A percentile compares a stretch with the other conserved stretches of the same genome.
These are phyloP conservation scores for Trichoderma citrinoviride DNA, from an alignment of 2,329 filamentous ascomycete species.

Conservation along the genomic window DNA sequence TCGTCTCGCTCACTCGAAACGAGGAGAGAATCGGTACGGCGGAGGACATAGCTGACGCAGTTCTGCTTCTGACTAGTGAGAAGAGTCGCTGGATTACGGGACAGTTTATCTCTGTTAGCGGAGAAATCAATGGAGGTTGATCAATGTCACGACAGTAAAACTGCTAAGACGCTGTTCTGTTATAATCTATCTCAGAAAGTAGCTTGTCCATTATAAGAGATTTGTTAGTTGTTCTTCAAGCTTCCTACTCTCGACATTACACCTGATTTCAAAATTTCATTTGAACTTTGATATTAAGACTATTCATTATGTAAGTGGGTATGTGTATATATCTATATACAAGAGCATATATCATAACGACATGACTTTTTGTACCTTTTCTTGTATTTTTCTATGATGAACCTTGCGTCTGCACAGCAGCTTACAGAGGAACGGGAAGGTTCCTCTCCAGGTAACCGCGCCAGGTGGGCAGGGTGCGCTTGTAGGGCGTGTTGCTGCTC, in stretches of 20 bases:
- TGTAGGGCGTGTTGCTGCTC: slow-evolving; percentile 41
- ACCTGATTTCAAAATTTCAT: no score
- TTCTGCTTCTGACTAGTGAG: slow-evolving; percentile 22
- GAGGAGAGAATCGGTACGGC: slow-evolving; percentile 32
- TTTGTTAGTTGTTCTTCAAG: no score
- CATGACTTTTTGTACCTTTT: neutral
- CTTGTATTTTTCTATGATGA: neutral
- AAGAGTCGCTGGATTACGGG: slow-evolving; percentile 27
- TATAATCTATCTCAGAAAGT: no score
- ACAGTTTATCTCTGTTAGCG: slow-evolving; percentile 25
- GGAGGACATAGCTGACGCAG: slow-evolving; percentile 36
- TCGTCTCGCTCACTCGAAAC: slow-evolving; percentile 31
- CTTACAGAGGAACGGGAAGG: slow-evolving; percentile 39
- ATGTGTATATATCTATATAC: slow-evolving; percentile 19
- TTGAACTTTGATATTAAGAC: neutral
- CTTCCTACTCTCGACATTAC: no score
- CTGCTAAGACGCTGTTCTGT: no score
- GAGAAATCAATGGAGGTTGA: slow-evolving; percentile 22
- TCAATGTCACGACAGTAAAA: no score
- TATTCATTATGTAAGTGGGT: slow-evolving; percentile 12
- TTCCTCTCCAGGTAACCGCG: slow-evolving; percentile 48
- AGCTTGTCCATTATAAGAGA: no score
- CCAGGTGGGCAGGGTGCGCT: slow-evolving; percentile 52
- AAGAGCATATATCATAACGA: slow-evolving; percentile 8
- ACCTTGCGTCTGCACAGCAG: neutral